Conservation (phyloP, 2,329 filamentous ascomycete species). For the Epichloe sp. region DNA sequence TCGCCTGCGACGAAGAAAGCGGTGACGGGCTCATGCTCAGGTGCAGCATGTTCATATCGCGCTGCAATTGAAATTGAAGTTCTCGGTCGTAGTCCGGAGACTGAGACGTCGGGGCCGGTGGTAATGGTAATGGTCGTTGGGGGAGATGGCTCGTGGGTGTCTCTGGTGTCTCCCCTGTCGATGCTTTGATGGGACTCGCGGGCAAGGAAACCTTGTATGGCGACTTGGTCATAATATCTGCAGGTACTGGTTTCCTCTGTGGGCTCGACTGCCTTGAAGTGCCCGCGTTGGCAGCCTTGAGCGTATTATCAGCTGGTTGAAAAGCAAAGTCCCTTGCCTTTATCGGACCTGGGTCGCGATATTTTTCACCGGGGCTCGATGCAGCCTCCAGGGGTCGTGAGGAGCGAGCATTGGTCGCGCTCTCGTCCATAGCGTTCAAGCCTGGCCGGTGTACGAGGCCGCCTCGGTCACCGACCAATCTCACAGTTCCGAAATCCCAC, state of each 20-base stretch:
- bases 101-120: constrained; percentile 31
- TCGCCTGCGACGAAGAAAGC: constrained; percentile 1
- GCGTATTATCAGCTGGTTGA: constrained; percentile 41
- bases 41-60: constrained; percentile 46
- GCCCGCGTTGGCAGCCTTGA: constrained; percentile 36
- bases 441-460: constrained; percentile 42
- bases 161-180: constrained; percentile 22
- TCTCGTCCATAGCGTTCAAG: constrained; percentile 62
- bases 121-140: constrained; percentile 34
- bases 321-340: constrained; percentile 35
- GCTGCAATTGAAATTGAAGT: constrained; percentile 49
- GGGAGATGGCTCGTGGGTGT: constrained; percentile 27
- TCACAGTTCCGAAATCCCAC: constrained; percentile 96
- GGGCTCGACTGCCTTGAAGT: constrained; percentile 47
- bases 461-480: constrained; percentile 59
- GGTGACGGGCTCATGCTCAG: constrained; percentile 18
- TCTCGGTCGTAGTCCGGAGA: constrained; percentile 49
- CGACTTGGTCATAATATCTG: constrained; percentile 24
- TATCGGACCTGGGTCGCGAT: constrained; percentile 36
- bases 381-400: constrained; percentile 35
- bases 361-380: constrained; percentile 39
- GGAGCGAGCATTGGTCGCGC: constrained; percentile 63
- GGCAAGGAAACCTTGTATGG: constrained; percentile 50
- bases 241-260: constrained; percentile 40
- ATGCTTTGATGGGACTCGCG: constrained; percentile 22